These are phyloP conservation scores for Ceratobasidium sp. DNA, from an alignment of 1,284 basidiomycete species.

Conservation along the genomic window DNA sequence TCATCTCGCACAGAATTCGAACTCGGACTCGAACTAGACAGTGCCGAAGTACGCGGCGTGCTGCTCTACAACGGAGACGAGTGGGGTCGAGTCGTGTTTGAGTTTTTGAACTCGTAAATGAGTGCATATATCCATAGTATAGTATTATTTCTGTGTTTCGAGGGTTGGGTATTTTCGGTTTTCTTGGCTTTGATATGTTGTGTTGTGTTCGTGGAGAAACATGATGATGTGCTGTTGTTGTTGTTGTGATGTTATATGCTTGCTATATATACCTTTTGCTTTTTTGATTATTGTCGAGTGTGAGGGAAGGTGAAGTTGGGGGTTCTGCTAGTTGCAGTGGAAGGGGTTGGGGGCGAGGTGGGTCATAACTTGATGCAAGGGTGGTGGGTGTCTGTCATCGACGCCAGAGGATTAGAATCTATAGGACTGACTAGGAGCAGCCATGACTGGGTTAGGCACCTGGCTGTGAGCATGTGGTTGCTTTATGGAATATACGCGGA, in stretches of 20 bases:
- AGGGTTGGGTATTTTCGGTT: neutral
- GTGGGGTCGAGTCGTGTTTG: conserved; percentile 74
- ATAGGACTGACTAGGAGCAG: too few species aligned
- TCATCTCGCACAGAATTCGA: conserved; percentile 72
- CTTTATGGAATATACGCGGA: too few species aligned
- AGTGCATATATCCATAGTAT: neutral
- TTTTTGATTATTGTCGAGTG: too few species aligned
- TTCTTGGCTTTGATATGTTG: neutral
- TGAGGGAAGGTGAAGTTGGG: too few species aligned
- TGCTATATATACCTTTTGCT: neutral
- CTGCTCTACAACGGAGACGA: conserved; percentile 77
- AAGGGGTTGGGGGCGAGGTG: too few species aligned
- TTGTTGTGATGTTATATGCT: neutral
- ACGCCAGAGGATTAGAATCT: too few species aligned
- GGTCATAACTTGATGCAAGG: too few species aligned
- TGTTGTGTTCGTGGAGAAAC: neutral
- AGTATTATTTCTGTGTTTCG: too few species aligned
- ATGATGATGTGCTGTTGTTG: neutral
- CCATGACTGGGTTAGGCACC: too few species aligned
- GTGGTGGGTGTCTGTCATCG: too few species aligned
- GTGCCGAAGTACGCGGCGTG: conserved; percentile 77
- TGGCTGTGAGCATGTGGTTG: too few species aligned
- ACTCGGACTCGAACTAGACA: conserved; percentile 82
- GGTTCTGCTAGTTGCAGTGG: too few species aligned
- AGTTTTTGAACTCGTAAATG: conserved; percentile 54